Evolutionary conservation across 1,284 basidiomycete genomes (phyloP), one percentile per base, ranked within the genome.

Genomic region (Trichosporon asahii): DNA sequence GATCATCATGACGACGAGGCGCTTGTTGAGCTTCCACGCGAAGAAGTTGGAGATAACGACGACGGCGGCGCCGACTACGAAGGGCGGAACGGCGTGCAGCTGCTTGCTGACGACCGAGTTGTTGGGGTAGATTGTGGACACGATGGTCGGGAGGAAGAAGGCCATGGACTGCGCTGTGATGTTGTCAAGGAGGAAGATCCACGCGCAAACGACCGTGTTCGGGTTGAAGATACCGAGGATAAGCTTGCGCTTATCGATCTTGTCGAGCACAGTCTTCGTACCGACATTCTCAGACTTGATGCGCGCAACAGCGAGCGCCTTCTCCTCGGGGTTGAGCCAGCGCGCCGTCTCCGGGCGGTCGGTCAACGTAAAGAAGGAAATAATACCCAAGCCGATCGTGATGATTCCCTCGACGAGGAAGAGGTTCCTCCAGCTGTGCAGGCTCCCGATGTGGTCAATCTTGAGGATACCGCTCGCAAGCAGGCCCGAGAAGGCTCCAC

Each of bases 161-260:
- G 77, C 80, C 2, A 79, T 70, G 7, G 79, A 76, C 65, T 81
- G 79, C 0, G 80, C 79, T 6, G 77, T 77, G 49, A 83, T 78
- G 77, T 85, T 85, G 75, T 83, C 77, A 65, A 85, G 71, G 3
- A 85, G 66, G 76, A 83, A 84, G 68, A 82, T 80, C 27, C 78
- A 35, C 2, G 80, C 76, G 46, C 75, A 69, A 21, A 74, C 67
- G 21, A 80, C 33, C 0, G 75, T 74, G 68, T 73, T 74, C 21
- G 74, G 73, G 46, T 74, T 73, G 33, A 72, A 60, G 66, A 82
- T 73, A 14, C 78, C 79, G 8, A 72, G 66, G 14, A 68, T 37
- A 37, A 81, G 63, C n/a, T 76, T 75, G 11, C 66, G 68, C 57
- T 12, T 49, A 68, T 73, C 73, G 14, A 80, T 49, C 67, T 71